Evolutionary conservation across 805 yeast genomes (phyloP), one percentile per base, ranked within the genome.

Genomic region (Candida broadrunensis): DNA sequence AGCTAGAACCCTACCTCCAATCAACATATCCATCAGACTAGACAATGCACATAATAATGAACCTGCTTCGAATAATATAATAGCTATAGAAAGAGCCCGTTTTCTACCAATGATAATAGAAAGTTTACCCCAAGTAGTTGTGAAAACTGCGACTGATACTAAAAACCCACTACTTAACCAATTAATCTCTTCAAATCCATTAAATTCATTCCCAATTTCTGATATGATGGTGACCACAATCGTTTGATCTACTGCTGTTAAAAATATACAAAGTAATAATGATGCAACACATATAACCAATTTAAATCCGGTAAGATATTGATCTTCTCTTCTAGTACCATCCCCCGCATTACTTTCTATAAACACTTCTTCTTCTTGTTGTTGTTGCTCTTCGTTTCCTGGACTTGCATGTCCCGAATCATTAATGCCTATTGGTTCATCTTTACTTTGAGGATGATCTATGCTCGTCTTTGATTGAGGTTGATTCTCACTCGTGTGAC

Each of bases 1-100:
- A 0, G 81, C 77, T 15, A 78, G 47, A 0, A 80, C 83, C 46
- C 84, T 60, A 4, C 72, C 72, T 2, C 73, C 72, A 44, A 68
- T 68, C 21, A 68, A 53, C 16, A 56, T 52, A 44, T 65, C 55
- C 73, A 67, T 67, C 38, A 39, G 45, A 16, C 48, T 51, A 3
- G 72, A 48, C 39, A 67, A 54, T 0, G 72, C 72, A 48, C 70
- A 63, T 54, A 67, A 52, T 32, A 67, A 52, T 5, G 72, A 67
- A 3, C 57, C 57, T 7, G 39, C 48, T 31, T 44, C 47, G 20
- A 44, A 44, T 59, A 77, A 45, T 60, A 61, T 25, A 15, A 44
- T 41, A 3, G 47, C 47, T 7, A 34, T 39, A 19, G 38, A 31
- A 41, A 44, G 56, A 24, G 67, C 43, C 18, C 40, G 41, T 38